These are phyloP conservation scores for Aspergillus hancockii DNA, from an alignment of 495 filamentous ascomycete species.

Conservation along the genomic window DNA sequence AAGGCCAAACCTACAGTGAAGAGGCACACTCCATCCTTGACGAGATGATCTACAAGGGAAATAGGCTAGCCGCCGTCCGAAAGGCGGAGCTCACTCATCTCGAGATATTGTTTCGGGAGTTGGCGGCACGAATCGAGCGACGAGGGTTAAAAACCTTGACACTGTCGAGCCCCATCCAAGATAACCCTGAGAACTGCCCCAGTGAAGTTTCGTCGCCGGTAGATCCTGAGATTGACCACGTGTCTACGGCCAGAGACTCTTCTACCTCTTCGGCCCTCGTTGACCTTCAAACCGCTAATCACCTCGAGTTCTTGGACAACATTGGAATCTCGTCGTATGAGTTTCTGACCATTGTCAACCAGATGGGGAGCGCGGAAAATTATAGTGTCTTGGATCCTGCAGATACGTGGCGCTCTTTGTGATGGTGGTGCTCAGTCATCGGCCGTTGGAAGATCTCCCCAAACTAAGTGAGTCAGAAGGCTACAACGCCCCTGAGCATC, in stretches of 20 bases:
- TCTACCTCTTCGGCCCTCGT: slow-evolving; percentile 1
- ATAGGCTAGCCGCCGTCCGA: slow-evolving; percentile 30
- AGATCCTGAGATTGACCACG: not conserved
- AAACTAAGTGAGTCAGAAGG: too few species aligned
- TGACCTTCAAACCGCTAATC: not conserved
- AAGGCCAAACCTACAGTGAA: slow-evolving; percentile 19
- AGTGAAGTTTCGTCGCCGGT: not conserved
- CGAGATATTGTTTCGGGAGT: slow-evolving; percentile 26
- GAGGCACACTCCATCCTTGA: slow-evolving; percentile 33
- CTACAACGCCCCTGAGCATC: too few species aligned
- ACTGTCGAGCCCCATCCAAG: slow-evolving; percentile 8
- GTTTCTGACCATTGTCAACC: slow-evolving; percentile 30
- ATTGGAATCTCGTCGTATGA: slow-evolving; percentile 36
- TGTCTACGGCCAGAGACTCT: not conserved
- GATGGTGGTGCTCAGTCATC: too few species aligned
- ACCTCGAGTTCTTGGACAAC: slow-evolving; percentile 28
- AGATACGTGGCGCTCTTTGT: not conserved
- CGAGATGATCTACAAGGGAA: slow-evolving; percentile 37
- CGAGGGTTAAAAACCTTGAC: slow-evolving; percentile 21
- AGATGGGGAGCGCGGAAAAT: slow-evolving; percentile 22
- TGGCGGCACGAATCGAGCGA: slow-evolving; percentile 20
- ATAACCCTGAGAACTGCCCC: not conserved
- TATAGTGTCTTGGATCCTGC: not conserved
- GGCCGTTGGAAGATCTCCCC: too few species aligned
- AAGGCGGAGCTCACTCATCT: slow-evolving; percentile 30